phyloP scores from a whole-genome alignment of 768 basidiomycete species.

The Rubroboletus pulcherrimus region DNA sequence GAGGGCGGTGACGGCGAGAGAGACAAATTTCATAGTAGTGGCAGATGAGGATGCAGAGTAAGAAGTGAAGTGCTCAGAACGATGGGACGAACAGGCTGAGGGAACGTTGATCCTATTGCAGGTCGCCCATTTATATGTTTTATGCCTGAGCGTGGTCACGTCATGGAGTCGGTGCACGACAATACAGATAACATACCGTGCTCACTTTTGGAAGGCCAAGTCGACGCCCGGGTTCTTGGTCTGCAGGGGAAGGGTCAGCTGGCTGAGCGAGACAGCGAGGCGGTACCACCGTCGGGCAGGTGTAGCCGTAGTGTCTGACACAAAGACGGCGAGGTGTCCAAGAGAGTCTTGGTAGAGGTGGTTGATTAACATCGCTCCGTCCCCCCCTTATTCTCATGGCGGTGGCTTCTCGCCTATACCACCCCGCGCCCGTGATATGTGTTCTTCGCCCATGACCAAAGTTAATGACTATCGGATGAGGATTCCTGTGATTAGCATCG shows the following conservation, averaged over 20 bases:
- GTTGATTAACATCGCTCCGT: neutral
- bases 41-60: neutral
- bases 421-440: neutral
- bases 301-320: neutral
- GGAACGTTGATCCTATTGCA: neutral
- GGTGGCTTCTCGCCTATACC: neutral
- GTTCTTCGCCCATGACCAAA: neutral
- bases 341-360: too few relatives aligned
- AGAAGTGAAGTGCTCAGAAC: neutral
- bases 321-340: neutral
- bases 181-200: neutral
- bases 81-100: neutral
- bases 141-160: neutral
- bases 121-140: conserved; percentile 15
- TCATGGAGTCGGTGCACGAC: neutral
- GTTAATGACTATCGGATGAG: neutral
- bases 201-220: neutral
- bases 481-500: neutral
- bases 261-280: neutral
- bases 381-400: conserved; percentile 7
- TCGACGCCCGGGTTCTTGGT: neutral
- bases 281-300: neutral
- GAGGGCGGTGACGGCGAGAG: conserved; percentile 8
- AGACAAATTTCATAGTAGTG: conserved; percentile 25
- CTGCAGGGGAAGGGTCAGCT: conserved; percentile 1